Conservation (phyloP, 1,284 basidiomycete genomes). For the Ustilago sp. region DNA sequence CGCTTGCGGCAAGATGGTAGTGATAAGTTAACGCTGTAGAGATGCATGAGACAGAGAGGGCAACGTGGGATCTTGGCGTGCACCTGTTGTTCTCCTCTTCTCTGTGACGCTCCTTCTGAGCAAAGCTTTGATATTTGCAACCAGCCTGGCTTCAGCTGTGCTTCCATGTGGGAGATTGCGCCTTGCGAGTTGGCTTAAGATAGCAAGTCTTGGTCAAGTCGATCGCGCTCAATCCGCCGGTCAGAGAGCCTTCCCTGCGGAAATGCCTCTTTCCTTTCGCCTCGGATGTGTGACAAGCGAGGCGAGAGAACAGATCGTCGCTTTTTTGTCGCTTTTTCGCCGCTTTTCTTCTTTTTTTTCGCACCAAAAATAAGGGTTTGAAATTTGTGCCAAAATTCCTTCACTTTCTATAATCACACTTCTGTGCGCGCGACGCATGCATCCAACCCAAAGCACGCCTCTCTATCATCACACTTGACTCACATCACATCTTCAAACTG, state of each 20-base stretch:
- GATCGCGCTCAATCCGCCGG: not conserved
- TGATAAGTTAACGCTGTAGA: no score
- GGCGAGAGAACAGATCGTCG: not conserved
- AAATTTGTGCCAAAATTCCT: not conserved
- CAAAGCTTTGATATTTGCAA: no score
- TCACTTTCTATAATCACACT: constrained; percentile 6
- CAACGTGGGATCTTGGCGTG: no score
- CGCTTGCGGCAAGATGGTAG: no score
- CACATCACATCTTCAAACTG: no score
- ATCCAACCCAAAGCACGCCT: not conserved
- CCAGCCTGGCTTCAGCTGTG: no score
- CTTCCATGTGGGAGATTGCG: no score
- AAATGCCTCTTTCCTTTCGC: not conserved
- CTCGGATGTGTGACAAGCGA: not conserved
- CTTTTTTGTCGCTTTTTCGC: not conserved
- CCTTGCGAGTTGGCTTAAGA: no score
- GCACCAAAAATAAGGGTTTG: not conserved
- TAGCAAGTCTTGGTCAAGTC: no score
- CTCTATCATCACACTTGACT: constrained; percentile 1
- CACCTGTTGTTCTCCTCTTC: no score
- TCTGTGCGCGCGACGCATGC: not conserved
- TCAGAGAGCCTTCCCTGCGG: not conserved
- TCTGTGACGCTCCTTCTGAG: no score
- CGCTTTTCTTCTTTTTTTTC: not conserved
- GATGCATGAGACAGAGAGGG: no score